These are phyloP conservation scores for Plantago lanceolata DNA, from an alignment of 305 asterid genomes.

Conservation along the genomic window DNA sequence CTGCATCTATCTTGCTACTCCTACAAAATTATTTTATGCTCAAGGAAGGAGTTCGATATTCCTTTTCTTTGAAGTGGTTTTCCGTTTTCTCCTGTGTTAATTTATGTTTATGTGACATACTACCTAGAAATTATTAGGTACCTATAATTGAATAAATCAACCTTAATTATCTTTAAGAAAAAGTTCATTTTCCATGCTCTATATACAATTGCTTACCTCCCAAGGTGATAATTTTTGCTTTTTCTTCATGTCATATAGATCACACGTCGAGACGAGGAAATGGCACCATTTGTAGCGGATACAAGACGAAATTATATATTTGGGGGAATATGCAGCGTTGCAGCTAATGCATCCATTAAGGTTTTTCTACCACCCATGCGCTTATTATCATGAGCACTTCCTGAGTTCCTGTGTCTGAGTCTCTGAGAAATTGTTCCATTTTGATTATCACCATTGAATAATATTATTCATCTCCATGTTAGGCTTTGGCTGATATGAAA, in stretches of 20 bases:
- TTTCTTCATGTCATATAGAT: slow-evolving; percentile 47
- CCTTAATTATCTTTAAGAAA: too few species aligned
- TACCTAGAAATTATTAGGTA: too few species aligned
- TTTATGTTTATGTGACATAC: neutral
- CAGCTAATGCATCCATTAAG: slow-evolving; percentile 75
- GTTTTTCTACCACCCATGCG: slow-evolving; percentile 41
- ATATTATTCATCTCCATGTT: slow-evolving; percentile 21
- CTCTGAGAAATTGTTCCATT: neutral
- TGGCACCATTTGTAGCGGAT: slow-evolving; percentile 79
- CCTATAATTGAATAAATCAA: too few species aligned
- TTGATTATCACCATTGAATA: slow-evolving; percentile 22
- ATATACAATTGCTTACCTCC: slow-evolving; percentile 16
- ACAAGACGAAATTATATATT: slow-evolving; percentile 84
- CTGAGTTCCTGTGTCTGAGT: slow-evolving; percentile 22
- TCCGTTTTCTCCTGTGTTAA: slow-evolving; percentile 1
- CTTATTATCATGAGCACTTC: slow-evolving; percentile 27
- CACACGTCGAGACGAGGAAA: slow-evolving; percentile 97
- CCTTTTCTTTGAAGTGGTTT: slow-evolving; percentile 5
- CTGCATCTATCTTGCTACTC: slow-evolving; percentile 11
- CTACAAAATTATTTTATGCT: slow-evolving; percentile 7
- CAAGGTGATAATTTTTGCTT: slow-evolving; percentile 18
- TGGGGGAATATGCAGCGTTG: slow-evolving; percentile 90
- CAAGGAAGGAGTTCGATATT: neutral
- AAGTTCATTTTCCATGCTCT: neutral
- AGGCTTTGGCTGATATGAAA: slow-evolving; percentile 93